Percentiles rank a stretch among this genome's conserved stretches.
Evolutionary conservation across 2,329 filamentous ascomycete genomes (phyloP).

Genomic region (Laburnicola sp.): DNA sequence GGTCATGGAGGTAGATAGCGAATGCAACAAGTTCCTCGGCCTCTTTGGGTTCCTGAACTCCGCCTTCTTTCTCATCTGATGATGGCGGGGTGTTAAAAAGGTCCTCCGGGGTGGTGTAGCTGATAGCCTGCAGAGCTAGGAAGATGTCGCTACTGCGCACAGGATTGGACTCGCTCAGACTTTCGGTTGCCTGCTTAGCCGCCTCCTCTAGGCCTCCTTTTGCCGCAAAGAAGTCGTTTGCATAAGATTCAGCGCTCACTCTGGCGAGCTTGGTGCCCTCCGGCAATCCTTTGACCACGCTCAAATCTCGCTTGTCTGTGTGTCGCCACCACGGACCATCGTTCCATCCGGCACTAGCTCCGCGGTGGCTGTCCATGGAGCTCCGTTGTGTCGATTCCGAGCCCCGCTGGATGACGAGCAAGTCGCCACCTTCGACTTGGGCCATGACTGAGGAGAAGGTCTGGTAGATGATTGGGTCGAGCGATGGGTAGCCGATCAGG

Average conservation of each 20-base stretch:
- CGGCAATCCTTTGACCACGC: conserved; percentile 74
- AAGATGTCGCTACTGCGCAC: conserved; percentile 94
- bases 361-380: conserved; percentile 61
- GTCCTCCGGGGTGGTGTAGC: conserved; percentile 63
- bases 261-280: conserved; percentile 91
- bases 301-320: conserved; percentile 71
- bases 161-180: conserved; percentile 80
- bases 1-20: conserved; percentile 80
- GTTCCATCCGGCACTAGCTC: conserved; percentile 73
- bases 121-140: conserved; percentile 88
- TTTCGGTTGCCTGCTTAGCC: conserved; percentile 76
- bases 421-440: conserved; percentile 96
- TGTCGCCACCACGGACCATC: conserved; percentile 97
- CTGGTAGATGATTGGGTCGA: conserved; percentile 88
- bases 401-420: conserved; percentile 91
- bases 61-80: conserved; percentile 59
- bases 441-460: conserved; percentile 96
- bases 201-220: conserved; percentile 80
- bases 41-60: conserved; percentile 59
- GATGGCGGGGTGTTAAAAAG: conserved; percentile 65
- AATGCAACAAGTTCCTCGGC: conserved; percentile 69
- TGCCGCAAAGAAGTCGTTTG: conserved; percentile 78
- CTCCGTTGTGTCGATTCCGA: conserved; percentile 76
- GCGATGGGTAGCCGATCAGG: conserved; percentile 87
- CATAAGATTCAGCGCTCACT: conserved; percentile 85